Base-by-base conservation (phyloP, 1,139 yeast genomes). In the Wickerhamomyces sp. region DNA sequence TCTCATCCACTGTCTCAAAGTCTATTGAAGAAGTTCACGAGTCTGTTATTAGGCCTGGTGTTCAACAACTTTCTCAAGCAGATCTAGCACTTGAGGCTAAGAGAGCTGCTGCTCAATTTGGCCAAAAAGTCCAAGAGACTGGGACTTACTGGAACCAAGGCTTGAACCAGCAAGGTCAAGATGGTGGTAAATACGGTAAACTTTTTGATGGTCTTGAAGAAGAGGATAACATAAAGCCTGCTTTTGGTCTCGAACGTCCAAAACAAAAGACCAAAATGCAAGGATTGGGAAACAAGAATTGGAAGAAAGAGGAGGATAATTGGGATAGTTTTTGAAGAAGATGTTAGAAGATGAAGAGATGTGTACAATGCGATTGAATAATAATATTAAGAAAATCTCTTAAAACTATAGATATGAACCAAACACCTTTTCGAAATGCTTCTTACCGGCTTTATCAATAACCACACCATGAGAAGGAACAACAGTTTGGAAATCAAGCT, bases 41-140 rank as follows among this genome's bases (percentile, higher is more conserved):
- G 49, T 64, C 80, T 7, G 94, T 88, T 40, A 87, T 91, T 49
- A 86, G 85, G 58, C 98, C 98, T 14, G 78, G 93, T 29, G 72
- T 87, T 56, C 78, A 77, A 52, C 88, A 84, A 52, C 67, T 91
- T 46, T 84, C 87, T 41, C 87, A 83, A 41, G 78, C 85, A 44
- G 96, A 89, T 44, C 61, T 86, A 30, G 42, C 45, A 9, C 29
- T 32, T 14, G 95, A 88, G 54, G 91, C 97, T 9, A 78, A 74
- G 46, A 75, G 86, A 51, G 98, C 97, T 19, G 85, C 93, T 75
- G 82, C 88, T 40, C 97, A 91, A 64, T 91, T 89, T 65, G 96
- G 96, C 31, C 94, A 85, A 57, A 86, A 78, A 55, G 84, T 89
- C 70, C 94, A 84, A 55, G 94, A 87, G 51, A 87, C 96, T 1